Base-by-base conservation (phyloP, 2,329 filamentous ascomycete genomes). In the Gnomoniopsis sp. region DNA sequence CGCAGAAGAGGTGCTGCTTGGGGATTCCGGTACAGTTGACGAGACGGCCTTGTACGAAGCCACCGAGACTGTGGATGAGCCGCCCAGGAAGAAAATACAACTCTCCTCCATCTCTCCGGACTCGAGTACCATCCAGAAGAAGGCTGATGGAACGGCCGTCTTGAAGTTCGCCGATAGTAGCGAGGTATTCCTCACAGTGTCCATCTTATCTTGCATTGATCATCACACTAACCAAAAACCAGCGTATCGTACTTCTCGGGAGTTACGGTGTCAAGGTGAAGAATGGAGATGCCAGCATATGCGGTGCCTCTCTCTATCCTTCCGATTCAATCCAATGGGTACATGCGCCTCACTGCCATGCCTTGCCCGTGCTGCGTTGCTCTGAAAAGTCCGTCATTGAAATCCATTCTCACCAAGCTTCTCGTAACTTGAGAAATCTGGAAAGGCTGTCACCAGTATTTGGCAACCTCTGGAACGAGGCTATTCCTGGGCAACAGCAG, bases 281-380 rank as follows among this genome's bases (percentile, higher is more conserved):
- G 10, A 77, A 77, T 54, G 90, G 90, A 2, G 78, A 85, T 47
- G 75, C 89, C 23, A 86, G 83, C 1, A 70, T 93, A 26, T 81
- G 85, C 15, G 89, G 90, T 17, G 85, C 88, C 7, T 82, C 79
- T 7, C 69, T 93, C 3, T 74, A 75, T 12, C 69, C 80, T 1
- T 76, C 78, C 0, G 73, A 78, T 26, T 70, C 66, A 1, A 68
- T 75, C 6, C 75, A 81, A 63, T 86, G 82, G 76, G 77, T 90
- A 17, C 85, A 84, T 69, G 87, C 88, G 17, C 84, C 89, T 1
- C 80, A 82, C 46, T 90, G 87, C 41, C 85, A 91, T 67, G 85
- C 89, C 1, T 71, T 93, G 1, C 88, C 88, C 1, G 83, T 88
- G 0, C 77, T 93, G 36, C 75, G 83, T 49, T 85, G 80, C 47